These are phyloP conservation scores for Spiraea crenata DNA, from an alignment of 331 rosid species.

Conservation along the genomic window DNA sequence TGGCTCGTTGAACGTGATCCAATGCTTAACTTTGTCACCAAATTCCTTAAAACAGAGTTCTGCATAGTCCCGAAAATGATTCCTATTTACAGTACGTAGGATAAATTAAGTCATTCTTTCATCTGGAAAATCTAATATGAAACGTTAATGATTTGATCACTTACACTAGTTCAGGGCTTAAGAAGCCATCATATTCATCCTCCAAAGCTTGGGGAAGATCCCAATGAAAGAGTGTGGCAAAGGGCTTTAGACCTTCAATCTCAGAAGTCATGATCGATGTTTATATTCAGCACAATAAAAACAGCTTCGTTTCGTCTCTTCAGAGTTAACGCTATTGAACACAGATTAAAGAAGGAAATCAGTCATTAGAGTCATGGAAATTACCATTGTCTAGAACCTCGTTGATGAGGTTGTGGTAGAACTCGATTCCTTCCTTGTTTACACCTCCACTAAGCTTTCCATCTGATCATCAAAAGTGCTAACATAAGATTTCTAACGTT, in stretches of 20 bases:
- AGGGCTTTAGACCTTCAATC: conserved; percentile 21
- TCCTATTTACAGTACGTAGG: conserved; percentile 7
- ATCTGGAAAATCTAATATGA: too few species aligned
- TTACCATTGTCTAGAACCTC: conserved; percentile 16
- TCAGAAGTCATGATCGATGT: too few species aligned
- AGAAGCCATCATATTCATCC: conserved; percentile 31
- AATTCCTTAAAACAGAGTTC: conserved; percentile 29
- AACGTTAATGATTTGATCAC: not conserved
- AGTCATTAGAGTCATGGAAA: not conserved
- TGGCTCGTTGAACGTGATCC: conserved; percentile 40
- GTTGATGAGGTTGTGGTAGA: conserved; percentile 29
- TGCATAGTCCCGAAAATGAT: conserved; percentile 23
- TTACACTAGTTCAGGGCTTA: conserved; percentile 30
- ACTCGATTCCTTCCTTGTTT: conserved; percentile 29
- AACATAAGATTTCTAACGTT: not conserved
- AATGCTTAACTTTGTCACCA: conserved; percentile 37
- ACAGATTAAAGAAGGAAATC: not conserved
- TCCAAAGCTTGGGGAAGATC: conserved; percentile 31
- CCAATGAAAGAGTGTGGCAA: conserved; percentile 38
- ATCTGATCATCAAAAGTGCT: conserved; percentile 6
- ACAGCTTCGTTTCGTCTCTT: too few species aligned
- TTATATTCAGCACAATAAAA: too few species aligned
- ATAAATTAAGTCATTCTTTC: too few species aligned
- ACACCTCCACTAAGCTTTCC: conserved; percentile 36
- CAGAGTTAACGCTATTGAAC: too few species aligned